Conservation (phyloP, 345 rosid species). For the Pseudoturritis turrita region DNA sequence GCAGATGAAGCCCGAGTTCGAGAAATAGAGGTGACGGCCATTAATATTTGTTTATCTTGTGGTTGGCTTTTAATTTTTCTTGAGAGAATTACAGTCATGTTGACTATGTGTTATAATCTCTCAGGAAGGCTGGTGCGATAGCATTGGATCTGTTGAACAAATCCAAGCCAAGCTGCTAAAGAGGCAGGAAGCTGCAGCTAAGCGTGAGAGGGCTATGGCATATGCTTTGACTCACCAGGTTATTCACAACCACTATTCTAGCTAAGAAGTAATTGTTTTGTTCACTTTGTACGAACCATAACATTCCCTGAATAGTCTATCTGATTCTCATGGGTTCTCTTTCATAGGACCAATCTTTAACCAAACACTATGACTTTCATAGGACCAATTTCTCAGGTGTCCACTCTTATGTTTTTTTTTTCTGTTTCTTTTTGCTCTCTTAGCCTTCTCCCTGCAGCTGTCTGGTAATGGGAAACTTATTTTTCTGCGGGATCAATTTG, state of each 20-base stretch:
- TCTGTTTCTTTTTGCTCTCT: neutral
- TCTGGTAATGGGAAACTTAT: neutral
- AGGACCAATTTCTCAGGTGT: no score
- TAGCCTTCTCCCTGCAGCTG: neutral
- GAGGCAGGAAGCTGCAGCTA: conserved; percentile 98
- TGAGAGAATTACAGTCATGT: neutral
- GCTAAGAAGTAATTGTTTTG: neutral
- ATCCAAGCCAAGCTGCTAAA: conserved; percentile 88
- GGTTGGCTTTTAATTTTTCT: neutral
- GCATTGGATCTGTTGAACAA: conserved; percentile 91
- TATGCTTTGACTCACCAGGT: conserved; percentile 99
- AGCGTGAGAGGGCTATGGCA: conserved; percentile 99
- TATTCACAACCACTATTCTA: conserved; percentile 6
- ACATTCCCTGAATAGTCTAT: neutral
- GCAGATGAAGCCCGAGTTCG: conserved; percentile 75
- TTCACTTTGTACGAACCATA: neutral
- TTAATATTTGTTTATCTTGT: neutral
- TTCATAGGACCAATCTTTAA: neutral
- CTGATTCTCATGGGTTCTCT: neutral
- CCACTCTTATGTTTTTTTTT: neutral
- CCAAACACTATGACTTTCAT: neutral
- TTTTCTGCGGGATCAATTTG: neutral
- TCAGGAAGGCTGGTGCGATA: conserved; percentile 98
- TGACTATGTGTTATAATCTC: conserved; percentile 1
- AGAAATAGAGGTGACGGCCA: conserved; percentile 69